Conservation (phyloP, 495 filamentous ascomycete species). For the Oidiodendron maius region DNA sequence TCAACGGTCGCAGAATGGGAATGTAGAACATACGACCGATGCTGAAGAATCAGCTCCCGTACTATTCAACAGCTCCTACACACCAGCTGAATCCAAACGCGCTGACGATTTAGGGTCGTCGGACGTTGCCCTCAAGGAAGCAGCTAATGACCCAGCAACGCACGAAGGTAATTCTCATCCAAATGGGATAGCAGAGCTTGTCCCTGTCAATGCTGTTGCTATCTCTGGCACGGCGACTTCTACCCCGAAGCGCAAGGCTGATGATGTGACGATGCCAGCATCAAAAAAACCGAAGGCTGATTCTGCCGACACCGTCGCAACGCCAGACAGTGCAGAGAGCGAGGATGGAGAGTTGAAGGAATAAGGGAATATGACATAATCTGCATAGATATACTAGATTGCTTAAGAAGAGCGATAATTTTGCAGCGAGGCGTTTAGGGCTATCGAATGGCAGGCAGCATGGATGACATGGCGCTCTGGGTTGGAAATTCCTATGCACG, state of each 20-base stretch:
- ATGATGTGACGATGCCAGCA: slow-evolving; percentile 25
- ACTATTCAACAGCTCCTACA: background rate
- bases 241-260: slow-evolving; percentile 18
- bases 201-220: slow-evolving; percentile 14
- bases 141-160: slow-evolving; percentile 35
- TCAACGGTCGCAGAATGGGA: background rate
- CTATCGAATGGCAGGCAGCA: background rate
- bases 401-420: no score
- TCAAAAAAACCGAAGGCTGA: slow-evolving; percentile 27
- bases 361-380: background rate
- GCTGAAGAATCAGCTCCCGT: background rate
- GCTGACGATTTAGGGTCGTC: background rate
- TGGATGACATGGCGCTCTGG: background rate
- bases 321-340: background rate
- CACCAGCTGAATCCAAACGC: background rate
- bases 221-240: slow-evolving; percentile 25
- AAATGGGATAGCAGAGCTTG: slow-evolving; percentile 24
- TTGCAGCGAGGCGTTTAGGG: slow-evolving; percentile 2
- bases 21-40: background rate
- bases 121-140: slow-evolving; percentile 38
- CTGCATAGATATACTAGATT: no score
- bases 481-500: no score
- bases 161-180: slow-evolving; percentile 24
- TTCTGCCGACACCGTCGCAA: background rate
- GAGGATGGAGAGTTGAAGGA: slow-evolving; percentile 12